Percentiles rank a stretch among this genome's conserved stretches.
phyloP scores from a whole-genome alignment of 768 basidiomycete genomes.

The Mycena filopes region DNA sequence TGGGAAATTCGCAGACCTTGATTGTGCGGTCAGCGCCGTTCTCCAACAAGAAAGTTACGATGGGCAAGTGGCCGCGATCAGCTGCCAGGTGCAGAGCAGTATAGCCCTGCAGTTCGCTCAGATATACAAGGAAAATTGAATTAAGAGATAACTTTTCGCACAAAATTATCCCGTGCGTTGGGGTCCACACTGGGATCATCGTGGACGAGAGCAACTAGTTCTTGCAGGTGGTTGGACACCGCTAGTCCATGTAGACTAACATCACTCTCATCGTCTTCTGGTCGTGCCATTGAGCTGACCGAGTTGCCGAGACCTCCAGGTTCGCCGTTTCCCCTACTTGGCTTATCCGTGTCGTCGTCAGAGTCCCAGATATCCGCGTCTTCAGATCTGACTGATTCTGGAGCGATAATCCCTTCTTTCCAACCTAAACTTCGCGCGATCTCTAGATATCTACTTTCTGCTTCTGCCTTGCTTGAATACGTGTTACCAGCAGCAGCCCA shows the following conservation, averaged over 20 bases:
- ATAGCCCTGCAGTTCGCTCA: constrained; percentile 70
- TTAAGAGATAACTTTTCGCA: constrained; percentile 57
- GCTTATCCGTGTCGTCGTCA: constrained; percentile 45
- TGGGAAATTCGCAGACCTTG: constrained; percentile 57
- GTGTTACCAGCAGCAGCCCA: constrained; percentile 67
- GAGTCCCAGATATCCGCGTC: constrained; percentile 56
- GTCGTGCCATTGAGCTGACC: constrained; percentile 69
- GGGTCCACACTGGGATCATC: constrained; percentile 57
- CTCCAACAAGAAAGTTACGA: constrained; percentile 67
- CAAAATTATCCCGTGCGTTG: constrained; percentile 77
- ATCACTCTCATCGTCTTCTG: constrained; percentile 47
- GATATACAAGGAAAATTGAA: constrained; percentile 7
- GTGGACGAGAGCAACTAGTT: constrained; percentile 56
- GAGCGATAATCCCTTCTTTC: constrained; percentile 48
- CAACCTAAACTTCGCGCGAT: constrained; percentile 79
- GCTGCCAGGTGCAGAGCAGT: constrained; percentile 88
- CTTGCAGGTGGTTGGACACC: constrained; percentile 62
- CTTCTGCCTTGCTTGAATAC: constrained; percentile 57
- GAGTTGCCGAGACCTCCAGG: constrained; percentile 64
- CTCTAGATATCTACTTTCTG: constrained; percentile 73
- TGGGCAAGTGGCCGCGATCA: constrained; percentile 75
- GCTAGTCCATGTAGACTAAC: constrained; percentile 70
- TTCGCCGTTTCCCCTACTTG: constrained; percentile 40
- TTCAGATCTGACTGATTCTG: constrained; percentile 21
- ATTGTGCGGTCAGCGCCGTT: constrained; percentile 72